These are phyloP conservation scores for Truncatella angustata DNA, from an alignment of 2,329 filamentous ascomycete species.

Conservation along the genomic window DNA sequence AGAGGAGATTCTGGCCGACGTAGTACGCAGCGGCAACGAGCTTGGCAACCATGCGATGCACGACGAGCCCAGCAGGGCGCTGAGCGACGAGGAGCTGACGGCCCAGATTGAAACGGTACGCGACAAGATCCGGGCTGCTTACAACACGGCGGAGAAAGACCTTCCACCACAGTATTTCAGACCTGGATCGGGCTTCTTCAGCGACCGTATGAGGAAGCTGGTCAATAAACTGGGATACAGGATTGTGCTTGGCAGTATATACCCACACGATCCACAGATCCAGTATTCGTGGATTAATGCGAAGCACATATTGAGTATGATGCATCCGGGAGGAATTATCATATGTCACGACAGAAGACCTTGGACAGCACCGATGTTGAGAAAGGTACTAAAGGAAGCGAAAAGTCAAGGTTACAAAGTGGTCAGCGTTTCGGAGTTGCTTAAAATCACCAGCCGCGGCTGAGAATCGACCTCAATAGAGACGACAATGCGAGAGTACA, in stretches of 20 bases:
- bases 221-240: slow-evolving; percentile 63
- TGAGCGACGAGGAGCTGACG: slow-evolving; percentile 58
- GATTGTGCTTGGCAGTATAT: slow-evolving; percentile 79
- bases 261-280: slow-evolving; percentile 90
- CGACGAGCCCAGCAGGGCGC: slow-evolving; percentile 70
- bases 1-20: slow-evolving; percentile 52
- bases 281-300: slow-evolving; percentile 68
- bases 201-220: slow-evolving; percentile 61
- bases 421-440: slow-evolving; percentile 67
- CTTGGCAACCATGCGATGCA: slow-evolving; percentile 87
- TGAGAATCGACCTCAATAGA: not conserved
- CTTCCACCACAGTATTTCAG: slow-evolving; percentile 67
- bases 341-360: slow-evolving; percentile 80
- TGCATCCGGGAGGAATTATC: slow-evolving; percentile 72
- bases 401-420: slow-evolving; percentile 67
- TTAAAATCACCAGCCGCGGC: slow-evolving; percentile 37
- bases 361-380: slow-evolving; percentile 83
- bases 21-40: slow-evolving; percentile 65
- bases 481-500: not conserved
- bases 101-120: slow-evolving; percentile 64
- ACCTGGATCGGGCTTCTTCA: slow-evolving; percentile 84
- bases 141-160: slow-evolving; percentile 29
- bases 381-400: slow-evolving; percentile 69
- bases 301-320: slow-evolving; percentile 76
- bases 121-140: slow-evolving; percentile 32